phyloP scores from a whole-genome alignment of 2,329 filamentous ascomycete species.

The Aureobasidium mangrovei region DNA sequence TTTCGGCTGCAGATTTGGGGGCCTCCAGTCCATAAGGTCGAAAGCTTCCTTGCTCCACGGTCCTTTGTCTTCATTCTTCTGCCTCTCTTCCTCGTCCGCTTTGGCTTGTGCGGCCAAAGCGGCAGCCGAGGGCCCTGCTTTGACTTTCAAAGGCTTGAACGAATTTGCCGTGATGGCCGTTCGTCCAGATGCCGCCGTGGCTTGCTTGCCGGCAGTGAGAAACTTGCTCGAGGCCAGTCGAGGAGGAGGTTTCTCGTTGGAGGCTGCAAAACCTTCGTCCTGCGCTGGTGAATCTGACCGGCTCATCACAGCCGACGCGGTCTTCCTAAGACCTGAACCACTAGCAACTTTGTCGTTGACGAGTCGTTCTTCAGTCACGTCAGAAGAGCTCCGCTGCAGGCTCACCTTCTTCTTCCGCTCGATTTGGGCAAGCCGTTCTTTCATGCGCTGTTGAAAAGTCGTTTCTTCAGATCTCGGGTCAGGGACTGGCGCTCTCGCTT shows the following conservation, averaged over 20 bases:
- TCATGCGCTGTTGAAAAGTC: slow-evolving; percentile 18
- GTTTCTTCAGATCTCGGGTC: slow-evolving; percentile 14
- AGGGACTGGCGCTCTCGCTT: background rate
- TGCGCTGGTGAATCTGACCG: background rate
- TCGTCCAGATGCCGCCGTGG: background rate
- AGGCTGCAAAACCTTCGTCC: too few relatives aligned
- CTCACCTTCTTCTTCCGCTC: slow-evolving; percentile 19
- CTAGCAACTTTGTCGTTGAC: background rate
- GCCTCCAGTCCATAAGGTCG: slow-evolving; percentile 56
- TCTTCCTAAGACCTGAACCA: slow-evolving; percentile 4
- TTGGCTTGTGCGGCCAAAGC: slow-evolving; percentile 4
- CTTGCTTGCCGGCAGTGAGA: too few relatives aligned
- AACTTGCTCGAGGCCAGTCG: too few relatives aligned
- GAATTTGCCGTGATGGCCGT: slow-evolving; percentile 20
- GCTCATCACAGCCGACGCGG: background rate
- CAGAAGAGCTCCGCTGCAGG: slow-evolving; percentile 7
- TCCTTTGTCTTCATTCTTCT: slow-evolving; percentile 36
- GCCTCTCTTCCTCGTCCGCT: slow-evolving; percentile 15
- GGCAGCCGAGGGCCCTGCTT: slow-evolving; percentile 13
- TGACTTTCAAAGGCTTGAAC: slow-evolving; percentile 22
- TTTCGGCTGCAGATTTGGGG: slow-evolving; percentile 31
- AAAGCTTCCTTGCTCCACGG: slow-evolving; percentile 62
- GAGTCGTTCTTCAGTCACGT: slow-evolving; percentile 3
- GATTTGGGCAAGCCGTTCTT: slow-evolving; percentile 25
- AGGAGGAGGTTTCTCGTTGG: background rate